A percentile compares a stretch with the other conserved stretches of the same genome.
Conservation (phyloP, 2,329 filamentous ascomycete species). For the Botrytis fabae region DNA sequence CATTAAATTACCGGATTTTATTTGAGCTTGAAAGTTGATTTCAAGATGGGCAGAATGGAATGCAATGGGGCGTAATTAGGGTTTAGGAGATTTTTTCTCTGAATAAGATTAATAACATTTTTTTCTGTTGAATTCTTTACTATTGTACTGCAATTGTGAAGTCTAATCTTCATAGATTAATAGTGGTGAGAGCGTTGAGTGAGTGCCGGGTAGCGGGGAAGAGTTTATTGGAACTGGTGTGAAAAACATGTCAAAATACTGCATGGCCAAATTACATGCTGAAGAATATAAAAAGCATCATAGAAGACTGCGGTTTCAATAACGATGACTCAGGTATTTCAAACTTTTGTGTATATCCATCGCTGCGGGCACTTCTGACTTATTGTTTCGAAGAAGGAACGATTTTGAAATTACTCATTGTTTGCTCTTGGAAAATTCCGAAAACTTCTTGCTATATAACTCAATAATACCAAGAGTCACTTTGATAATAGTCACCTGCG, state of each 20-base stretch:
- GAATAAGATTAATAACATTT: not conserved
- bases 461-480: not conserved
- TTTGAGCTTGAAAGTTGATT: not conserved
- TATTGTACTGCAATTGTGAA: not conserved
- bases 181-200: not conserved
- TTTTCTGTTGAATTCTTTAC: not conserved
- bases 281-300: too few species aligned
- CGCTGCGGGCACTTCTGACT: too few species aligned
- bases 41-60: slow-evolving; percentile 5
- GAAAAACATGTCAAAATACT: not conserved
- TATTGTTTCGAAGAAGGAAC: not conserved
- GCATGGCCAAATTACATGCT: not conserved
- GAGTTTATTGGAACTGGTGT: not conserved
- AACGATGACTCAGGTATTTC: not conserved
- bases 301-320: too few species aligned
- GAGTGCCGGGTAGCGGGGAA: not conserved
- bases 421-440: not conserved
- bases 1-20: slow-evolving; percentile 1
- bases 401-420: not conserved
- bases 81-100: not conserved
- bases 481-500: not conserved
- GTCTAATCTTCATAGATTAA: not conserved
- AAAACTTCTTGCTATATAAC: not conserved
- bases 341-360: not conserved
- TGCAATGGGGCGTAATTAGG: slow-evolving; percentile 9